Conservation (phyloP, 768 basidiomycete species). For the Mycena floridula region DNA sequence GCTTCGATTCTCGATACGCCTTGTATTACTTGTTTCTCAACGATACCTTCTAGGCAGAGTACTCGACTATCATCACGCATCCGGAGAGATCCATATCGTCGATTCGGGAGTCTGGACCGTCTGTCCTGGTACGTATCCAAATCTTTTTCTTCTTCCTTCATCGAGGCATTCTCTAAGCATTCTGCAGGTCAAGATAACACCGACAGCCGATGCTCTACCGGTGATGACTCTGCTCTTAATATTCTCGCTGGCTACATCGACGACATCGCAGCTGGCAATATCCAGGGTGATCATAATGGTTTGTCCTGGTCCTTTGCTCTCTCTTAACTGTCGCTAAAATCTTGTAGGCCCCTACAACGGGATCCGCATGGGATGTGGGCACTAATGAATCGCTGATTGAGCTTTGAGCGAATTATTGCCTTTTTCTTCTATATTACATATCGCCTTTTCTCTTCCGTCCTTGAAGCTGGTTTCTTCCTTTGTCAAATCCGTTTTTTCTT, state of each 20-base stretch:
- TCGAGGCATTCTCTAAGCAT: not conserved
- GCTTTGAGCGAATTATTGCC: too few species aligned
- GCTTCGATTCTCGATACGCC: too few species aligned
- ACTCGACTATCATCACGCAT: constrained; percentile 2
- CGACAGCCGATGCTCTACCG: constrained; percentile 1
- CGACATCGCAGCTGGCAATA: not conserved
- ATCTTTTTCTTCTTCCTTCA: not conserved
- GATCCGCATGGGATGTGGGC: too few species aligned
- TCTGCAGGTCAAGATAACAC: constrained; percentile 5
- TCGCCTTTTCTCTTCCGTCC: too few species aligned
- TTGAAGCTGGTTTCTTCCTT: too few species aligned
- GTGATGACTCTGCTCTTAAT: constrained; percentile 21
- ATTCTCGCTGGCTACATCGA: constrained; percentile 24
- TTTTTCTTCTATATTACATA: too few species aligned
- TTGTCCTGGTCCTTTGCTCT: too few species aligned
- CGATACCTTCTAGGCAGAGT: not conserved
- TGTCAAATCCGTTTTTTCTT: too few species aligned
- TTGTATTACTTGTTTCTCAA: too few species aligned
- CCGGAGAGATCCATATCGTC: constrained; percentile 6
- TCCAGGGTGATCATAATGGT: constrained; percentile 30
- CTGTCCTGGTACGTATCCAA: constrained; percentile 4
- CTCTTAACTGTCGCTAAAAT: too few species aligned
- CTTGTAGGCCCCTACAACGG: too few species aligned
- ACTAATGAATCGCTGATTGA: too few species aligned
- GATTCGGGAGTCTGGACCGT: constrained; percentile 4